These are phyloP conservation scores for Craspedostauros australis DNA, from an alignment of 108 stramenopile species.

Conservation along the genomic window DNA sequence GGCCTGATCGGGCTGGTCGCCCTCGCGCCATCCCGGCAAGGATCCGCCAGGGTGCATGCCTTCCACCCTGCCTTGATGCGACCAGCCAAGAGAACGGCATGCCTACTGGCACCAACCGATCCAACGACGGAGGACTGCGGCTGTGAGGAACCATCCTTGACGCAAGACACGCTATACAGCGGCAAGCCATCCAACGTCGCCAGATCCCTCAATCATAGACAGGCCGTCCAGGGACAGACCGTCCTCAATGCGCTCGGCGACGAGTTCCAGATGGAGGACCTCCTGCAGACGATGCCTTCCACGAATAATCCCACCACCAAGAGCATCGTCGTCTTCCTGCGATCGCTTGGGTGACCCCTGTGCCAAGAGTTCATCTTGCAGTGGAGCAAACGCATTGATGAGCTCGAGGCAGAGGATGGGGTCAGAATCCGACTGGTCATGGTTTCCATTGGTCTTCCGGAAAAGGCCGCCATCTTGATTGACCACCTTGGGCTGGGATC, in stretches of 20 bases:
- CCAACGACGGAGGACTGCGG: slow-evolving; percentile 23
- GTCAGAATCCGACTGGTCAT: slow-evolving; percentile 37
- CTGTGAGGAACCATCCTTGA: slow-evolving; percentile 13
- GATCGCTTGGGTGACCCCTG: slow-evolving; percentile 77
- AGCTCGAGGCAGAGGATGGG: slow-evolving; percentile 55
- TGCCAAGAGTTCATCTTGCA: slow-evolving; percentile 81
- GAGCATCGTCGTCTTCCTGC: slow-evolving; percentile 56
- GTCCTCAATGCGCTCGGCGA: slow-evolving; percentile 33
- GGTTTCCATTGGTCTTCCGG: slow-evolving; percentile 66
- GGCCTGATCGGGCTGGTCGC: too few species aligned
- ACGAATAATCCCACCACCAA: slow-evolving; percentile 23
- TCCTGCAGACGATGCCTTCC: slow-evolving; percentile 11
- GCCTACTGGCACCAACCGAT: too few species aligned
- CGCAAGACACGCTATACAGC: slow-evolving; percentile 2
- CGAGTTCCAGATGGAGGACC: slow-evolving; percentile 20
- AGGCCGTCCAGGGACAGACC: slow-evolving; percentile 27
- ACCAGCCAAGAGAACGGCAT: too few species aligned
- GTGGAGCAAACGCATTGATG: slow-evolving; percentile 39
- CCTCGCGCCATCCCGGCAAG: too few species aligned
- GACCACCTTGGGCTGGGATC: slow-evolving; percentile 43
- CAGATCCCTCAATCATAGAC: slow-evolving; percentile 25
- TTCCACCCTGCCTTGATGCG: too few species aligned
- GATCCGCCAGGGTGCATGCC: too few species aligned
- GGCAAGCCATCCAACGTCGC: slow-evolving; percentile 40
- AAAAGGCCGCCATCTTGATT: slow-evolving; percentile 41